phyloP scores from a whole-genome alignment of 2,329 filamentous ascomycete genomes.

The Colletotrichum tanaceti region DNA sequence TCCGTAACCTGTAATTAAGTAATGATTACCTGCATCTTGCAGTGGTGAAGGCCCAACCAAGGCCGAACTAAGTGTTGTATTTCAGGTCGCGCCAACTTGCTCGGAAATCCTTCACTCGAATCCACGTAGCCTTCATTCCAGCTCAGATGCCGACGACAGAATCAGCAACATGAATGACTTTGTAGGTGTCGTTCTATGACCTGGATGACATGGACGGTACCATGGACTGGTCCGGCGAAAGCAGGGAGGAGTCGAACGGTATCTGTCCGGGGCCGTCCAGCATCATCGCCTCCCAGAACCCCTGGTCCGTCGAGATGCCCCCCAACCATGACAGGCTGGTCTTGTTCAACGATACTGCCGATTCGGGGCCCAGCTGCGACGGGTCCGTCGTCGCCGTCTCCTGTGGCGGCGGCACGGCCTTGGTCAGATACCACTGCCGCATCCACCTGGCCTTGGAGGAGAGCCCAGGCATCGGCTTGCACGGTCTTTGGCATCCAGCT shows the following conservation, averaged over 20 bases:
- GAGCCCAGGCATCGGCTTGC: conserved; percentile 49
- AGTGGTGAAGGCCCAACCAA: too few relatives aligned
- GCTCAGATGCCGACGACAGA: not conserved
- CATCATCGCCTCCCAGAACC: conserved; percentile 31
- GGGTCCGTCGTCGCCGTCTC: not conserved
- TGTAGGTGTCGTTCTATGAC: not conserved
- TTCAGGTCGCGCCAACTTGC: too few relatives aligned
- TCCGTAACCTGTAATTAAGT: too few relatives aligned
- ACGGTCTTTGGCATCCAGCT: conserved; percentile 46
- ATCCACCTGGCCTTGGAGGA: conserved; percentile 55
- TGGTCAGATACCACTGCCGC: conserved; percentile 52
- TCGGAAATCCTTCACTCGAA: too few relatives aligned
- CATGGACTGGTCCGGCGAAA: not conserved
- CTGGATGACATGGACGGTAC: not conserved
- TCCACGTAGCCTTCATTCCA: too few relatives aligned
- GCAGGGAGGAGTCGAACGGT: not conserved
- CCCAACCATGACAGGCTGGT: conserved; percentile 14
- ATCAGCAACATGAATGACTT: not conserved
- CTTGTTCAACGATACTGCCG: not conserved
- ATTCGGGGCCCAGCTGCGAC: not conserved
- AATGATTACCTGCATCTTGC: too few relatives aligned
- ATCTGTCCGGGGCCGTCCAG: conserved; percentile 12
- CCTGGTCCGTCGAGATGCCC: conserved; percentile 24
- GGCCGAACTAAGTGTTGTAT: too few relatives aligned
- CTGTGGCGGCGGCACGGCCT: conserved; percentile 5